These are phyloP conservation scores for Xylariaceae sp. DNA, from an alignment of 2,329 filamentous ascomycete genomes.

Conservation along the genomic window DNA sequence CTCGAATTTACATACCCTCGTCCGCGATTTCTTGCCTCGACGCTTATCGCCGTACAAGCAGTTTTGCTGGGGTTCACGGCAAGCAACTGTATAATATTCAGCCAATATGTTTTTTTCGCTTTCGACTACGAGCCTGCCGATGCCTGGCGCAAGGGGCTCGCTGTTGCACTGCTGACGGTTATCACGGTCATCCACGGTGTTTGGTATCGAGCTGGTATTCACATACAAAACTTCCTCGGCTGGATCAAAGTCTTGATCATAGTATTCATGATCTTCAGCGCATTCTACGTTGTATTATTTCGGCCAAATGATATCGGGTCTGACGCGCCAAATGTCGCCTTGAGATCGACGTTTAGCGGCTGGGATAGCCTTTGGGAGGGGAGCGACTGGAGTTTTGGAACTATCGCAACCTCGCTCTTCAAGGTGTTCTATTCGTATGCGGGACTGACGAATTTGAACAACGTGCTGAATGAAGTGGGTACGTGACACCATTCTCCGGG, in stretches of 20 bases:
- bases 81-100: constrained; percentile 67
- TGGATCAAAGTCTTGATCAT: constrained; percentile 61
- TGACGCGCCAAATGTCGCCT: constrained; percentile 8
- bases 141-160: constrained; percentile 50
- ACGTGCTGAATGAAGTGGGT: constrained; percentile 65
- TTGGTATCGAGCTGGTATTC: constrained; percentile 54
- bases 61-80: constrained; percentile 64
- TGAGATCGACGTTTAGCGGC: constrained; percentile 7
- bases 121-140: constrained; percentile 48
- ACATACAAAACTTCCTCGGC: constrained; percentile 57
- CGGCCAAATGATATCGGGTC: constrained; percentile 26
- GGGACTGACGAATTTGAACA: constrained; percentile 63
- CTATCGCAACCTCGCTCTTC: constrained; percentile 63
- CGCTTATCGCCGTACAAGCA: constrained; percentile 59
- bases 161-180: constrained; percentile 50
- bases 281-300: constrained; percentile 54
- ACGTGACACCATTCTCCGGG: no score
- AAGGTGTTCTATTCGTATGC: constrained; percentile 68
- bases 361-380: constrained; percentile 59
- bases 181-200: constrained; percentile 58
- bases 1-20: constrained; percentile 64
- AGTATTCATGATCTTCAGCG: constrained; percentile 57
- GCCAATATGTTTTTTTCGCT: constrained; percentile 61
- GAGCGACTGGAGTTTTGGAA: constrained; percentile 66
- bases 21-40: constrained; percentile 61